Conservation (phyloP, 345 rosid genomes). For the Excoecaria cochinchinensis region DNA sequence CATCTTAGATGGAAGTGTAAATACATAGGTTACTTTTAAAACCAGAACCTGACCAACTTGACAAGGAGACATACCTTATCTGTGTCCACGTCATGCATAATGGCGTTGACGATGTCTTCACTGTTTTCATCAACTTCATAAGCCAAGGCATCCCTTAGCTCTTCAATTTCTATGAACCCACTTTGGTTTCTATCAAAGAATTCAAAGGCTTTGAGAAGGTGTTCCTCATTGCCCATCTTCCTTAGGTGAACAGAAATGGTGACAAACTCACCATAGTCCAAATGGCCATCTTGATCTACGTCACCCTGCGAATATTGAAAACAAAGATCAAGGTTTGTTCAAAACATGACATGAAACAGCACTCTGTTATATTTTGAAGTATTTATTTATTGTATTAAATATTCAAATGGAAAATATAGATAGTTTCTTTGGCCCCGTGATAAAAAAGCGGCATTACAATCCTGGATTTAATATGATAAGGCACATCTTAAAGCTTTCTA, state of each 20-base stretch:
- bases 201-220: conserved; percentile 32
- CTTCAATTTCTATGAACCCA: conserved; percentile 33
- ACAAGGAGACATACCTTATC: conserved; percentile 24
- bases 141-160: conserved; percentile 29
- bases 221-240: conserved; percentile 36
- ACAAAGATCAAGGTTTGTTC: background rate
- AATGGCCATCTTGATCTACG: conserved; percentile 29
- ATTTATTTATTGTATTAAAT: background rate
- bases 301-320: conserved; percentile 26
- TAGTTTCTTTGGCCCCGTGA: background rate
- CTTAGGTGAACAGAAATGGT: conserved; percentile 32
- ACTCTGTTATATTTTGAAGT: no score
- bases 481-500: background rate
- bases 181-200: conserved; percentile 33
- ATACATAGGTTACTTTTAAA: background rate
- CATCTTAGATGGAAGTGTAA: background rate
- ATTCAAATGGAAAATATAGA: background rate
- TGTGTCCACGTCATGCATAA: conserved; percentile 31
- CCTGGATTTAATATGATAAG: no score
- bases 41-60: background rate
- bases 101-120: conserved; percentile 27
- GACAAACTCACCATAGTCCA: conserved; percentile 32
- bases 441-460: no score
- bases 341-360: background rate
- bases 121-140: conserved; percentile 24